Base-by-base conservation (phyloP, 148 eudicot genomes). In the Arctostaphylos glauca region DNA sequence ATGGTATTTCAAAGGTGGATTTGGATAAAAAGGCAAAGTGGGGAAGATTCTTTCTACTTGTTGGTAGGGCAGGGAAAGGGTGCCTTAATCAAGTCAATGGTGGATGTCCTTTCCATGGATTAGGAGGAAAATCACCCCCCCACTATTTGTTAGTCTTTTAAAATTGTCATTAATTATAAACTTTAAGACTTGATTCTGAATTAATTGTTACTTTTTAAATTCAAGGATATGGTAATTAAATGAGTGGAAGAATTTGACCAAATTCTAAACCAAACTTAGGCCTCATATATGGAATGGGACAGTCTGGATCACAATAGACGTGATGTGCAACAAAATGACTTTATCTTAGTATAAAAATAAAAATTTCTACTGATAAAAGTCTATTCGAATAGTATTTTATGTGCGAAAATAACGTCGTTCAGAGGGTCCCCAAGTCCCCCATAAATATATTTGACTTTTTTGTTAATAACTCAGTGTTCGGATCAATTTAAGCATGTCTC, bases 11-110 rank as follows among this genome's bases (percentile, higher is more conserved):
- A 81, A 71, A 70, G 83, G 77, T 80, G 47, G 76, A 52, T 38
- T 41, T 14, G 44, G 14, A 79, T 43, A 46, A 60, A n/a, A 16
- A 48, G 31, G 9, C 54, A 60, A 19, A 79, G 70, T 49, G 47
- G 68, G 58, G 50, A 54, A 59, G 80, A 78, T 10, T 50, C 19
- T 75, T 75, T 75, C 23, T 4, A 10, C 38, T 77, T 77, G 25
- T 77, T 66, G 83, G 77, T 70, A 43, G 77, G 77, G 77, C 73
- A 71, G n/a, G n/a, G n/a, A n/a, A n/a, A n/a, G n/a, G n/a, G n/a
- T 54, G 77, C 50, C 83, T 64, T 71, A 70, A 80, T 80, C 47
- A 66, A 80, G 14, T 78, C 15, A 58, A 78, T 38, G 68, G 64
- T 66, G 31, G 23, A 80, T 48, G 54, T 60, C 52, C 18, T 25